Percentiles rank a stretch among this genome's conserved stretches.
phyloP scores from a whole-genome alignment of 2,329 filamentous ascomycete species.

The Microsporum ferrugineum region DNA sequence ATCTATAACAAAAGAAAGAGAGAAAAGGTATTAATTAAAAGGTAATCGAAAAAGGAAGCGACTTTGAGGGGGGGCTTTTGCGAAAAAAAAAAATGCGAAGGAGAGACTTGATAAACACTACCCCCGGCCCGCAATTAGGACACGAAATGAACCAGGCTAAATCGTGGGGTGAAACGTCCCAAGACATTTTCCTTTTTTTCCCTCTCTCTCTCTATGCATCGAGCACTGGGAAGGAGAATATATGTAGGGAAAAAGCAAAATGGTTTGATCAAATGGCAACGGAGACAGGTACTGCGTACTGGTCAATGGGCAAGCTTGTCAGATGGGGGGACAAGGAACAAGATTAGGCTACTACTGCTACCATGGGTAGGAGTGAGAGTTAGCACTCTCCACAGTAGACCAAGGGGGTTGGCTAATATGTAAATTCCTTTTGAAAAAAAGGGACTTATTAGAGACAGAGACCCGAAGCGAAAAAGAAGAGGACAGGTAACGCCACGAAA shows the following conservation, averaged over 20 bases:
- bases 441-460: background rate
- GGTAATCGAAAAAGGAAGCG: conserved; percentile 7
- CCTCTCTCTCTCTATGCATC: background rate
- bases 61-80: conserved; percentile 6
- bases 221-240: conserved; percentile 2
- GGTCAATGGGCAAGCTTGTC: conserved; percentile 2
- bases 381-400: background rate
- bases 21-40: conserved; percentile 2
- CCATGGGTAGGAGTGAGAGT: background rate
- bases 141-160: conserved; percentile 22
- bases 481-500: background rate
- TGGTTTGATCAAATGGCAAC: background rate
- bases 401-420: background rate
- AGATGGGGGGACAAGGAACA: background rate
- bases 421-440: conserved; percentile 5
- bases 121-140: conserved; percentile 14
- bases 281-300: background rate
- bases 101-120: conserved; percentile 9
- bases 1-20: conserved; percentile 11
- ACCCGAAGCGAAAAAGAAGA: background rate
- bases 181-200: conserved; percentile 15
- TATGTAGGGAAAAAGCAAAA: conserved; percentile 2
- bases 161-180: conserved; percentile 29
- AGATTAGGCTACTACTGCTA: conserved; percentile 6
- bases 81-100: conserved; percentile 10